Conservation (phyloP, 768 basidiomycete species). For the Termitomyces sp. region DNA sequence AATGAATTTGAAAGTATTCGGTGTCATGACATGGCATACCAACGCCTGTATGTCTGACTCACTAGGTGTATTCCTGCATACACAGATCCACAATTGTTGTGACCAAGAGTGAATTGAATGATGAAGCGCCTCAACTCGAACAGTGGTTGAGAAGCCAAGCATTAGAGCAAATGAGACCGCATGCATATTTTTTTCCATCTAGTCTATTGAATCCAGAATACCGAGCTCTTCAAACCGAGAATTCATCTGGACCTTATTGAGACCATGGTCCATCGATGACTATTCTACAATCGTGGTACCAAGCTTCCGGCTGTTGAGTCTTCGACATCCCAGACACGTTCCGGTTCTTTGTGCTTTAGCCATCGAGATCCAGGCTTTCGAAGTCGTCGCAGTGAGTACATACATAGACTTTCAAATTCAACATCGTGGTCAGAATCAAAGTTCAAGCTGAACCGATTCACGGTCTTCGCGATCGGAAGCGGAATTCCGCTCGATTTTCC, state of each 20-base stretch:
- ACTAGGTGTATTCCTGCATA: no score
- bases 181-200: no score
- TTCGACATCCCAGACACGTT: no score
- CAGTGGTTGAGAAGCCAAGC: no score
- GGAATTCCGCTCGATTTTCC: conserved; percentile 6
- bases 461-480: conserved; percentile 3
- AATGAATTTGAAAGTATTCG: no score
- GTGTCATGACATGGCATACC: no score
- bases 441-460: background rate
- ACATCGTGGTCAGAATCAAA: background rate
- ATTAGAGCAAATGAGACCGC: no score
- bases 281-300: background rate
- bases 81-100: no score
- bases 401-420: background rate
- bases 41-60: no score
- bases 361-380: background rate
- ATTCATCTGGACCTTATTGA: background rate
- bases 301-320: no score
- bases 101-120: background rate
- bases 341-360: background rate
- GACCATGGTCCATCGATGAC: background rate
- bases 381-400: background rate
- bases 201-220: background rate
- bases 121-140: no score
- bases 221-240: background rate